Conservation (phyloP, 345 rosid genomes). For the Kandelia obovata region DNA sequence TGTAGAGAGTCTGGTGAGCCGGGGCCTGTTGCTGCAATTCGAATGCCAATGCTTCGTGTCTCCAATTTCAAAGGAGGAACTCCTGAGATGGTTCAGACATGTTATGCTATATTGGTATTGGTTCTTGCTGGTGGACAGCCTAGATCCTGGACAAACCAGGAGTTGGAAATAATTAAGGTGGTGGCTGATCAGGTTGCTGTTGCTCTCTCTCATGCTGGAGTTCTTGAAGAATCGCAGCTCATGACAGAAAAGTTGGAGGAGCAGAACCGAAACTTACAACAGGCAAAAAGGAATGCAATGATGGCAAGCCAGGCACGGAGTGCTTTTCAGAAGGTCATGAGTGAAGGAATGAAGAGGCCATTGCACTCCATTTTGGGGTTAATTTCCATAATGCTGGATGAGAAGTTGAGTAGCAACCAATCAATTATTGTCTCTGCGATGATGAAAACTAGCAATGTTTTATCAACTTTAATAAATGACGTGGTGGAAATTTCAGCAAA, state of each 20-base stretch:
- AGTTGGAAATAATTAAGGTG: slow-evolving; percentile 80
- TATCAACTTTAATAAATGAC: slow-evolving; percentile 76
- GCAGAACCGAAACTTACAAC: slow-evolving; percentile 80
- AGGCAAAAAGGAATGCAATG: slow-evolving; percentile 62
- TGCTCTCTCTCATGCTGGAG: slow-evolving; percentile 94
- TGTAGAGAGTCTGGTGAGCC: slow-evolving; percentile 46
- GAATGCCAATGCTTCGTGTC: slow-evolving; percentile 94
- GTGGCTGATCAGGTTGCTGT: slow-evolving; percentile 98
- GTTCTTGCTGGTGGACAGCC: slow-evolving; percentile 68
- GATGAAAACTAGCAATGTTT: slow-evolving; percentile 71
- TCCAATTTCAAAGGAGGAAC: slow-evolving; percentile 87
- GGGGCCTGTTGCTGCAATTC: slow-evolving; percentile 81
- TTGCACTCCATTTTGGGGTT: slow-evolving; percentile 80
- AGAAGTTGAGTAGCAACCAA: slow-evolving; percentile 54
- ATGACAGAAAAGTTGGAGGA: slow-evolving; percentile 89
- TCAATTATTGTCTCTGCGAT: slow-evolving; percentile 63
- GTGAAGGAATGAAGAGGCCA: slow-evolving; percentile 88
- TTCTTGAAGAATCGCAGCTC: slow-evolving; percentile 88
- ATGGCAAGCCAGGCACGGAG: slow-evolving; percentile 87
- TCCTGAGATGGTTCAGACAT: slow-evolving; percentile 61
- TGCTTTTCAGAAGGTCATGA: slow-evolving; percentile 84
- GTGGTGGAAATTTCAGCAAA: slow-evolving; percentile 71
- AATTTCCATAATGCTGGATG: slow-evolving; percentile 75
- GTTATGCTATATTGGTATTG: slow-evolving; percentile 77
- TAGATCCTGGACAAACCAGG: slow-evolving; percentile 75